phyloP scores from a whole-genome alignment of 2,329 filamentous ascomycete species.

The Penicillium paneum region DNA sequence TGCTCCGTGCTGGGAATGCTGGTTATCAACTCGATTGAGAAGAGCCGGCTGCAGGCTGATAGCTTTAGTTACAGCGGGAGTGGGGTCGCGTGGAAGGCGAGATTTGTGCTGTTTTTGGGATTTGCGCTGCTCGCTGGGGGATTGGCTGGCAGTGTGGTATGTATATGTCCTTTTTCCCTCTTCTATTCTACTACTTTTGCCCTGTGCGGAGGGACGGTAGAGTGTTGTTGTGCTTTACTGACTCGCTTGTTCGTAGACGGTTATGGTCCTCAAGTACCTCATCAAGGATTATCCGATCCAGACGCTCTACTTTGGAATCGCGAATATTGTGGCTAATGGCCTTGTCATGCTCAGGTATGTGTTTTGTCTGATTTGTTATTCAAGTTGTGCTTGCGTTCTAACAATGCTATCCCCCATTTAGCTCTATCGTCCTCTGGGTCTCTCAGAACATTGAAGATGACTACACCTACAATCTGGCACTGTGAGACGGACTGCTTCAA shows the following conservation, averaged over 20 bases:
- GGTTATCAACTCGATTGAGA: conserved; percentile 70
- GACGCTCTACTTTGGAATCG: conserved; percentile 65
- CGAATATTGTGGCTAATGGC: conserved; percentile 63
- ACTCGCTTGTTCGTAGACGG: conserved; percentile 43
- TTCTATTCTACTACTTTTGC: neutral
- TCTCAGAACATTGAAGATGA: conserved; percentile 72
- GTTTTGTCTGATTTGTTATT: neutral
- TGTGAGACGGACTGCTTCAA: conserved; percentile 40
- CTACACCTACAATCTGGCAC: conserved; percentile 66
- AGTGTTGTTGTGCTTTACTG: neutral
- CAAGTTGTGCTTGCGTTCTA: neutral
- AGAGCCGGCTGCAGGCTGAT: conserved; percentile 61
- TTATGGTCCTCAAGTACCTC: conserved; percentile 66
- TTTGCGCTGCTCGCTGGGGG: conserved; percentile 68
- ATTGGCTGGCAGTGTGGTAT: conserved; percentile 61
- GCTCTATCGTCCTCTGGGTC: conserved; percentile 64
- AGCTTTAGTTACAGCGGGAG: conserved; percentile 63
- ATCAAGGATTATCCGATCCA: conserved; percentile 58
- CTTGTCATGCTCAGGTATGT: conserved; percentile 65
- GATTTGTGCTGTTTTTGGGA: conserved; percentile 65
- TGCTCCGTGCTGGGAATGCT: conserved; percentile 68
- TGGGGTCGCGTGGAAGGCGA: conserved; percentile 68
- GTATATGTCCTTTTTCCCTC: conserved; percentile 20
- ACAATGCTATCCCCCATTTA: conserved; percentile 27
- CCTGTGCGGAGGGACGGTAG: neutral